These are phyloP conservation scores for Citrus mangshanensis DNA, from an alignment of 345 rosid species.

Conservation along the genomic window DNA sequence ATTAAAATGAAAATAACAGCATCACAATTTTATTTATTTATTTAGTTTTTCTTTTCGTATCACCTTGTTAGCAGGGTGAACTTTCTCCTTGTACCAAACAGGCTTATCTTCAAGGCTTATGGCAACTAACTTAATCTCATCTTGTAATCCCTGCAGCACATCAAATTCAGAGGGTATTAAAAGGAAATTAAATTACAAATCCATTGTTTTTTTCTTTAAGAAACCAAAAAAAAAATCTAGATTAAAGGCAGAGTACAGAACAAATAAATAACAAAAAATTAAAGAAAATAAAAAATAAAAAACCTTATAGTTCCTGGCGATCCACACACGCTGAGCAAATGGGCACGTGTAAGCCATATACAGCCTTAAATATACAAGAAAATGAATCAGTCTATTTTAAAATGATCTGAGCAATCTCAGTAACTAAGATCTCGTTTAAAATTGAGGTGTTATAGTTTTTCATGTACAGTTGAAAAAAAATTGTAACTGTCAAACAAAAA, in stretches of 20 bases:
- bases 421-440: too few relatives aligned
- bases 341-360: constrained; percentile 48
- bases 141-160: constrained; percentile 67
- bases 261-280: too few relatives aligned
- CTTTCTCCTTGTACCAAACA: constrained; percentile 87
- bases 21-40: background rate
- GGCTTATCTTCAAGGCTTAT: constrained; percentile 65
- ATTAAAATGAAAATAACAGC: too few relatives aligned
- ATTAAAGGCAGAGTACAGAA: too few relatives aligned
- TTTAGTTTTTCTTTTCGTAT: background rate
- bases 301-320: constrained; percentile 87
- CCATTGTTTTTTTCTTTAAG: background rate
- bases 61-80: constrained; percentile 73
- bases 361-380: too few relatives aligned
- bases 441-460: fast-evolving
- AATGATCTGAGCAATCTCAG: too few relatives aligned
- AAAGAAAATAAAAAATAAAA: background rate
- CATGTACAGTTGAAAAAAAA: fast-evolving
- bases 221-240: too few relatives aligned
- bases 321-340: constrained; percentile 90
- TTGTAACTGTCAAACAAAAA: too few relatives aligned
- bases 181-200: background rate
- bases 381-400: too few relatives aligned
- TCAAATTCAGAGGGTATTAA: background rate
- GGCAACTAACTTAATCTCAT: constrained; percentile 73